Percentiles rank a stretch among this genome's conserved stretches.
These are phyloP conservation scores for Dendrostoma leiphaemia DNA, from an alignment of 2,329 filamentous ascomycete genomes.

Conservation along the genomic window DNA sequence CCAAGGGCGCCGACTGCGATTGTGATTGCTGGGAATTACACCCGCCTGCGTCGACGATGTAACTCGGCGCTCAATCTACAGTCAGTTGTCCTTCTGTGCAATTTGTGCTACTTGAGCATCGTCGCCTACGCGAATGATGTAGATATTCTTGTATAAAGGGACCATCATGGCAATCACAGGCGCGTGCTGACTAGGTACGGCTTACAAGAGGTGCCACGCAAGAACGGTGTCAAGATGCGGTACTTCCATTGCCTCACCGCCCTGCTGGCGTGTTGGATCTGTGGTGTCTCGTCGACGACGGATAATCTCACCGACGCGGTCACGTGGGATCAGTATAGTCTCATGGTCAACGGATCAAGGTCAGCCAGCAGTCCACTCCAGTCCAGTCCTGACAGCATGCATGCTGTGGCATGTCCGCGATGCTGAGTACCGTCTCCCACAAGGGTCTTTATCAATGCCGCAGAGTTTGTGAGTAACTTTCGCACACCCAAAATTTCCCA, in stretches of 20 bases:
- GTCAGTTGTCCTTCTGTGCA: neutral
- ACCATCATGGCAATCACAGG: neutral
- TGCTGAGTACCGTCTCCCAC: constrained; percentile 10
- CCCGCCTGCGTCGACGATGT: constrained; percentile 4
- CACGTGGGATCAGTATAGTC: constrained; percentile 50
- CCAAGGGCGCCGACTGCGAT: neutral
- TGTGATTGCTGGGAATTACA: constrained; percentile 17
- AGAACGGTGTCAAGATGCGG: constrained; percentile 12
- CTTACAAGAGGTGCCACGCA: neutral
- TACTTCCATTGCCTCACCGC: constrained; percentile 8
- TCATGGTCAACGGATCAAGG: constrained; percentile 41
- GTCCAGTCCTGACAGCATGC: neutral
- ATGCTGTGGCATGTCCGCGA: neutral
- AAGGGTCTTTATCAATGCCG: constrained; percentile 29
- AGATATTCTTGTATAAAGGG: too few relatives aligned
- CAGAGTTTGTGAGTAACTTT: too few relatives aligned
- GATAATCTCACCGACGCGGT: constrained; percentile 43
- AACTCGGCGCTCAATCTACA: constrained; percentile 1
- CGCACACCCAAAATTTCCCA: too few relatives aligned
- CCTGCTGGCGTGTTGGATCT: constrained; percentile 17
- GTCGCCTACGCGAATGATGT: too few relatives aligned
- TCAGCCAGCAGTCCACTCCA: constrained; percentile 40
- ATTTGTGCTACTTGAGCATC: neutral
- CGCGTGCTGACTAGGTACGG: neutral
- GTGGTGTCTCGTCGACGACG: constrained; percentile 30